Conservation (phyloP, 495 filamentous ascomycete species). For the Letharia lupina region DNA sequence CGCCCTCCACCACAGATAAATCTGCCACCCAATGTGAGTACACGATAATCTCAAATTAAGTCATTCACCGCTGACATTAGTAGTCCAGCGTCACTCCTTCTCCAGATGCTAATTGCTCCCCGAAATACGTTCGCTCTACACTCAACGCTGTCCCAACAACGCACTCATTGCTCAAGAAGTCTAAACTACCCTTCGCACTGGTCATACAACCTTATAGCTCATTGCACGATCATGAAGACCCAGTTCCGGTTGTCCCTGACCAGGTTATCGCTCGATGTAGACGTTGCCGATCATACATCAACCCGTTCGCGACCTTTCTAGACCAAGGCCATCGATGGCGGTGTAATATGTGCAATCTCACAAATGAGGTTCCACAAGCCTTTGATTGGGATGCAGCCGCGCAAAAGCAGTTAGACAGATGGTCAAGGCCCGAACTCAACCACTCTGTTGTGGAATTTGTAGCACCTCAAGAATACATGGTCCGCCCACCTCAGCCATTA, state of each 20-base stretch:
- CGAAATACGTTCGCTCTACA: slow-evolving; percentile 93
- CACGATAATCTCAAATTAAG: not conserved
- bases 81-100: slow-evolving; percentile 90
- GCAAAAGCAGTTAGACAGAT: slow-evolving; percentile 82
- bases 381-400: slow-evolving; percentile 94
- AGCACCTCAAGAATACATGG: slow-evolving; percentile 98
- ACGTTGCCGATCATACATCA: slow-evolving; percentile 93
- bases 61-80: slow-evolving; percentile 29
- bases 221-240: slow-evolving; percentile 85
- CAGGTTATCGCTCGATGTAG: slow-evolving; percentile 95
- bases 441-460: slow-evolving; percentile 93
- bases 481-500: slow-evolving; percentile 88
- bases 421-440: slow-evolving; percentile 85
- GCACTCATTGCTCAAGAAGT: slow-evolving; percentile 88
- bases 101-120: slow-evolving; percentile 81
- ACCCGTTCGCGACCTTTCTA: slow-evolving; percentile 91
- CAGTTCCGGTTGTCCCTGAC: slow-evolving; percentile 84
- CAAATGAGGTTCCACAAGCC: slow-evolving; percentile 95
- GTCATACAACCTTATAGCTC: slow-evolving; percentile 92
- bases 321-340: slow-evolving; percentile 97
- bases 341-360: slow-evolving; percentile 99
- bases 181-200: slow-evolving; percentile 87
- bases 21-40: slow-evolving; percentile 80
- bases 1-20: slow-evolving; percentile 87
- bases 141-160: slow-evolving; percentile 89